Evolutionary conservation across 768 basidiomycete genomes (phyloP).

Genomic region (Ramaria sp.): DNA sequence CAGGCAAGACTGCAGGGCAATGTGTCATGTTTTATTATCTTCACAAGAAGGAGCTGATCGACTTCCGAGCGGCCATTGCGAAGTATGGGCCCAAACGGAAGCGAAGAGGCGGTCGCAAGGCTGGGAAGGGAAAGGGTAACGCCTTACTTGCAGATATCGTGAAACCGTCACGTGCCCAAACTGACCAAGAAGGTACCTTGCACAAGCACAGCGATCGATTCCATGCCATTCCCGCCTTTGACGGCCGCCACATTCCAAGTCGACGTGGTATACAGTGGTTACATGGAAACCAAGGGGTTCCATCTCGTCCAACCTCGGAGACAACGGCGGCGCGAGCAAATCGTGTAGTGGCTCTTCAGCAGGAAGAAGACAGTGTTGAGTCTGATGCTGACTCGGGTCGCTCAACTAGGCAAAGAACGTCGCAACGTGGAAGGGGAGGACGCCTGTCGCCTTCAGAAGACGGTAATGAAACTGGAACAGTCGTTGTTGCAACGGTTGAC

Average conservation of each 20-base stretch:
- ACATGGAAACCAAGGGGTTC: neutral
- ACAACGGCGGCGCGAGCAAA: conserved; percentile 13
- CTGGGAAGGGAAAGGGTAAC: conserved; percentile 73
- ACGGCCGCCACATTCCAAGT: conserved; percentile 3
- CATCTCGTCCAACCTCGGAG: conserved; percentile 13
- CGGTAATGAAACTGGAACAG: neutral
- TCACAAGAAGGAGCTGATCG: conserved; percentile 81
- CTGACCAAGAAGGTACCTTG: conserved; percentile 6
- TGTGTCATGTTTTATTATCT: conserved; percentile 93
- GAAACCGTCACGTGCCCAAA: conserved; percentile 9
- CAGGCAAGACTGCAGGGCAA: conserved; percentile 78
- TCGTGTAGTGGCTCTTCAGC: neutral
- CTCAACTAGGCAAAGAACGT: neutral
- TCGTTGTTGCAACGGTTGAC: conserved; percentile 12
- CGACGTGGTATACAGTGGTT: neutral
- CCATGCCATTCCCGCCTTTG: neutral
- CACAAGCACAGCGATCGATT: conserved; percentile 10
- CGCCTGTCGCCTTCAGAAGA: neutral
- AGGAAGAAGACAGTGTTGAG: neutral
- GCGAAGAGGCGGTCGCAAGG: conserved; percentile 39
- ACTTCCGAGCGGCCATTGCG: conserved; percentile 70
- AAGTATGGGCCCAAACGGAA: conserved; percentile 58
- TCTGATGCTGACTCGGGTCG: neutral
- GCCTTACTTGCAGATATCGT: conserved; percentile 69
- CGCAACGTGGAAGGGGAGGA: neutral